Base-by-base conservation (phyloP, 1,284 basidiomycete genomes). In the Rugosomyces carneus region DNA sequence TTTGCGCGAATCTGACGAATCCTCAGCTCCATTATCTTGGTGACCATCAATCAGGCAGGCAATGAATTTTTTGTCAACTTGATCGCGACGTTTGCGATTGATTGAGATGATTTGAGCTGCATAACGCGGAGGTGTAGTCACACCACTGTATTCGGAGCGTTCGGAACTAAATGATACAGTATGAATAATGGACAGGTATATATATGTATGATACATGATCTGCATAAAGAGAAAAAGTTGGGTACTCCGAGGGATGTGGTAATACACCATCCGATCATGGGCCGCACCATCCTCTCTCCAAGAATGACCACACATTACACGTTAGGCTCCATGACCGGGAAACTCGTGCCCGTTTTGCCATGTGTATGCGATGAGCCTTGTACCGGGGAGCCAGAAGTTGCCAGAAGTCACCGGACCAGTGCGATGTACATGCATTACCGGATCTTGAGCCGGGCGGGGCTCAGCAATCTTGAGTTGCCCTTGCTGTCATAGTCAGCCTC, bases 31-130 rank as follows among this genome's bases (percentile, higher is more conserved):
- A 16, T 4, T 34, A 45, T 35, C 43, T 34, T 26, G 37, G 41
- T 47, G 42, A 47, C 55, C 59, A 51, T 62, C 49, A 47, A 78
- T 57, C 19, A 83, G 58, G 63, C 89, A 92, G 18, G 84, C 82
- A 51, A 96, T 78, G 61, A 93, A 97, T 66, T 97, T 97, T 49
- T 70, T 66, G 62, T 97, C 94, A 13, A 96, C 80, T 60, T 98
- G 94, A 34, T 75, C 78, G 37, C n/a, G n/a, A n/a, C n/a, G n/a
- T n/a, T n/a, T n/a, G n/a, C n/a, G n/a, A n/a, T n/a, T n/a, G n/a
- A n/a, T n/a, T n/a, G n/a, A n/a, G n/a, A n/a, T n/a, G n/a, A n/a
- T n/a, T n/a, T n/a, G n/a, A n/a, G n/a, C n/a, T n/a, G n/a, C n/a
- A n/a, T n/a, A n/a, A n/a, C n/a, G n/a, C n/a, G n/a, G n/a, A n/a